Base-by-base conservation (phyloP, 257 asterid species). In the Sherardia arvensis region DNA sequence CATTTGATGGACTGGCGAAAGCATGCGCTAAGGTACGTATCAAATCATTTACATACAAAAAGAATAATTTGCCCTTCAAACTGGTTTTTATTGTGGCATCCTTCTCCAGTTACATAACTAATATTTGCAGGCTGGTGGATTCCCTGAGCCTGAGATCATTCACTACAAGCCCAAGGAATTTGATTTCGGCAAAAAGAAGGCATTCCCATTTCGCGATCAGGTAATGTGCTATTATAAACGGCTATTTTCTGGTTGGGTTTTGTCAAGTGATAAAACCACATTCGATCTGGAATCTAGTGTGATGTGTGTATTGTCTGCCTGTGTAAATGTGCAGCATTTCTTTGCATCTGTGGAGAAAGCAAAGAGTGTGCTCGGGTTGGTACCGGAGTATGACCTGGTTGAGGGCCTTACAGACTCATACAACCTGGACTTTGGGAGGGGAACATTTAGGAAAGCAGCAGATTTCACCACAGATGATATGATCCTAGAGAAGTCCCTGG, bases 151-250 rank as follows among this genome's bases (percentile, higher is more conserved):
- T 9, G 95, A 93, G 83, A 77, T 93, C 23, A 54, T 93, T 77
- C 99, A 93, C 66, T 93, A 82, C 92, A 85, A 93, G 64, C 97
- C 99, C 4, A 93, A 92, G 81, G 96, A 85, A 73, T 93, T 87
- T 9, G 96, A 93, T 78, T 93, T 93, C 67, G 97, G 99, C n/a
- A 93, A 90, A 82, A 90, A 85, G 88, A 93, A 93, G 69, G 65
- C 96, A 0, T 93, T 87, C 64, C 99, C 99, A 34, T 93, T 93
- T 77, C 85, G 97, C 1, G 97, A 93, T 74, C 99, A 92, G 97
- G 97, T 91, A 83, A 59, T 20, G 11, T 59, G 5, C 43, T 34
- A 34, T n/a, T 34, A 34, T 1, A 34, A 38, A 47, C 14, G 5
- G 30, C 40, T 30, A 22, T 38, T 38, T 58, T 27, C 47, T 12